A percentile compares a stretch with the other conserved stretches of the same genome.
These are phyloP conservation scores for Colletotrichum tropicale DNA, from an alignment of 2,329 filamentous ascomycete species.

Conservation along the genomic window DNA sequence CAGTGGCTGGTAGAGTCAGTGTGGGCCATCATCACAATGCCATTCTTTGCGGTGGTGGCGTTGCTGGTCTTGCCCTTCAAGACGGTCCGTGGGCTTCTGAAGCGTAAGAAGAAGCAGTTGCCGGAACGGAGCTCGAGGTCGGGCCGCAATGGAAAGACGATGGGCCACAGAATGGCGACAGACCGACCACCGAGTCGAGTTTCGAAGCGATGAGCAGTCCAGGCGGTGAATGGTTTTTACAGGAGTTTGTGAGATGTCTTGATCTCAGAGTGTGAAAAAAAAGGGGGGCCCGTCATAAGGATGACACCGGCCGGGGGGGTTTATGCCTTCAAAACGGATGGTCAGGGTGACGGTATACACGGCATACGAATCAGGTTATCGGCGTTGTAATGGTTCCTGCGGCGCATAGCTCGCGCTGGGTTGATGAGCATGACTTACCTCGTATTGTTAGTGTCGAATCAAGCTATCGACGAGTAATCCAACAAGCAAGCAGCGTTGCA, in stretches of 20 bases:
- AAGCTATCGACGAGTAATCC: neutral
- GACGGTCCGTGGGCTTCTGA: slow-evolving; percentile 38
- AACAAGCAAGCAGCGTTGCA: neutral
- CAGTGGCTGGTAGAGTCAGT: slow-evolving; percentile 41
- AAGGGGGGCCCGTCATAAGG: neutral
- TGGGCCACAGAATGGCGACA: slow-evolving; percentile 35
- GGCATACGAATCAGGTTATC: neutral
- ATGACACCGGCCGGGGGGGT: neutral
- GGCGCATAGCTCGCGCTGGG: neutral
- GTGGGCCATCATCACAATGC: slow-evolving; percentile 40
- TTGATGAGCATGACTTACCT: neutral
- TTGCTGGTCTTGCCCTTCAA: slow-evolving; percentile 49
- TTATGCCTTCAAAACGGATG: neutral
- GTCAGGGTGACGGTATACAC: neutral
- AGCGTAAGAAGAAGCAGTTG: slow-evolving; percentile 31
- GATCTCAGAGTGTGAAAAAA: neutral
- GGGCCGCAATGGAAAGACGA: slow-evolving; percentile 26
- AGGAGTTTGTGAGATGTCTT: neutral
- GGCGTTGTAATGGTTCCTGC: neutral
- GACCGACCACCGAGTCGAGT: slow-evolving; percentile 40
- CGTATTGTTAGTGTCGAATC: slow-evolving; percentile 2
- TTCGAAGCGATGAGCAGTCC: slow-evolving; percentile 7
- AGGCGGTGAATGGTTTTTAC: neutral
- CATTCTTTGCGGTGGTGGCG: slow-evolving; percentile 42
- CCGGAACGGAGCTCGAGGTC: slow-evolving; percentile 27